A percentile compares a stretch with the other conserved stretches of the same genome.
phyloP scores from a whole-genome alignment of 2,329 filamentous ascomycete species.

The Ascochyta clinopodiicola region DNA sequence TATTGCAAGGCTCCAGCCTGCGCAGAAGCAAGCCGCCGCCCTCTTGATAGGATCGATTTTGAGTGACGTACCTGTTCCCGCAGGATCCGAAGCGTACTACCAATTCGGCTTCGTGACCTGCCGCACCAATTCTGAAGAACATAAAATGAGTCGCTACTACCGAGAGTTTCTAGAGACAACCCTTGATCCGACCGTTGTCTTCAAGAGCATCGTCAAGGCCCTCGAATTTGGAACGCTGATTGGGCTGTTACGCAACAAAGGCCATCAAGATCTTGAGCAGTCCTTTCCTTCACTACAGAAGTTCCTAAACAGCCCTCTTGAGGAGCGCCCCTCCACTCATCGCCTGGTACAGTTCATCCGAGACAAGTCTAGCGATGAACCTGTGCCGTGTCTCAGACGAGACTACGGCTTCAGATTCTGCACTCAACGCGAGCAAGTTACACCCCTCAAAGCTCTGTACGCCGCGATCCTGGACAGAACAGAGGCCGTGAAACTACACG shows the following conservation, averaged over 20 bases:
- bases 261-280: not conserved
- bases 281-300: conserved; percentile 10
- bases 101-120: conserved; percentile 26
- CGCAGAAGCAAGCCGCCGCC: conserved; percentile 4
- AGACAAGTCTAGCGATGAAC: conserved; percentile 1
- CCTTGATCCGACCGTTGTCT: not conserved
- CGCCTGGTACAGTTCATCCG: conserved; percentile 27
- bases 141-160: conserved; percentile 18
- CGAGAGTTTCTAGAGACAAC: conserved; percentile 7
- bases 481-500: conserved; percentile 16
- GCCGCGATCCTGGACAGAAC: conserved; percentile 4
- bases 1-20: not conserved
- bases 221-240: conserved; percentile 7
- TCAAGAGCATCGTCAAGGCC: conserved; percentile 18
- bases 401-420: conserved; percentile 32
- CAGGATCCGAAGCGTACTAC: conserved; percentile 13
- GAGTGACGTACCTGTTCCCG: not conserved
- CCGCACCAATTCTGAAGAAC: conserved; percentile 6
- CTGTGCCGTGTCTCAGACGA: conserved; percentile 9
- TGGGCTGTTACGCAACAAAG: conserved; percentile 15
- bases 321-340: conserved; percentile 19
- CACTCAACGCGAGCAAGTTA: conserved; percentile 23
- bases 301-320: conserved; percentile 16
- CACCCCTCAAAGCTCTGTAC: conserved; percentile 25
- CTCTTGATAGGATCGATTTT: conserved; percentile 8